These are phyloP conservation scores for Ruellia speciosa DNA, from an alignment of 305 asterid genomes.

Conservation along the genomic window DNA sequence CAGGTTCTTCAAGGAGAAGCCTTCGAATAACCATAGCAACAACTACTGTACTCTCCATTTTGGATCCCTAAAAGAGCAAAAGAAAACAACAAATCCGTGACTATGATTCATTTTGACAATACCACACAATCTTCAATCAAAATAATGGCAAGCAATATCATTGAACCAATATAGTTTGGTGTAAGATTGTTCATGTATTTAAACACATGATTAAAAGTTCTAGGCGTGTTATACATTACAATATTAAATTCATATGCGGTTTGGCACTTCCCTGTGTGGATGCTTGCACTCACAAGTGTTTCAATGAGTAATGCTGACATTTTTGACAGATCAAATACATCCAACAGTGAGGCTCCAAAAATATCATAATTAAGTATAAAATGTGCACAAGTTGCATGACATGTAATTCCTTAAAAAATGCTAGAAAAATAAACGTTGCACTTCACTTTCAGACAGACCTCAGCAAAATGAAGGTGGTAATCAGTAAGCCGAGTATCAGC, in stretches of 20 bases:
- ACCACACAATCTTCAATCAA: neutral
- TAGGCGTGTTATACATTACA: too few relatives aligned
- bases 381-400: neutral
- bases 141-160: neutral
- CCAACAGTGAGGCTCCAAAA: neutral
- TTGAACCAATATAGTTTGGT: conserved; percentile 8
- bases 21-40: conserved; percentile 83
- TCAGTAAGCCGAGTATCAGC: conserved; percentile 82
- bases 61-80: conserved; percentile 50
- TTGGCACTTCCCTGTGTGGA: neutral
- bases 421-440: neutral
- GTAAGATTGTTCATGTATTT: neutral
- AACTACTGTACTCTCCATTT: conserved; percentile 64
- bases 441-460: conserved; percentile 38
- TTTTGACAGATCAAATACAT: conserved; percentile 8
- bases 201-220: neutral
- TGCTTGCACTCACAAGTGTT: neutral
- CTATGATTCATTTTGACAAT: neutral
- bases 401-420: conserved; percentile 15
- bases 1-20: conserved; percentile 94
- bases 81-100: conserved; percentile 9
- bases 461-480: conserved; percentile 76
- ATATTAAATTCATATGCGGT: conserved; percentile 1
- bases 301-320: neutral
- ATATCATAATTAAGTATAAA: neutral